phyloP scores from a whole-genome alignment of 192 early-diverging fungal genomes.

The Chytriomyces confervae region DNA sequence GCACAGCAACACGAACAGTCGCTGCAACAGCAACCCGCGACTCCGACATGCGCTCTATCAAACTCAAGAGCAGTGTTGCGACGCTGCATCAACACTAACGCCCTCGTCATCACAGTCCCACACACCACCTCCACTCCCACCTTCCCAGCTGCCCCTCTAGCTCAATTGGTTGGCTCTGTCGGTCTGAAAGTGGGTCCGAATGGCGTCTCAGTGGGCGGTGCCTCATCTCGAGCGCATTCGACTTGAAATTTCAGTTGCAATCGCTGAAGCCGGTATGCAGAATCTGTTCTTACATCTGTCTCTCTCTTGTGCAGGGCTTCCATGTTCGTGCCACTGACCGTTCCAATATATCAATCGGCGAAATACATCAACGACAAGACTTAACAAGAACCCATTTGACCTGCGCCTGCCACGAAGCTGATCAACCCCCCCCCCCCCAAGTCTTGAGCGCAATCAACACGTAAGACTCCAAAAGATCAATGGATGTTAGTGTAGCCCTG shows the following conservation, averaged over 20 bases:
- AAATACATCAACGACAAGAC: slow-evolving; percentile 28
- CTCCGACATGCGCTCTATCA: too few species aligned
- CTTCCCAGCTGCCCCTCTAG: neutral
- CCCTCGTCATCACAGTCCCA: neutral
- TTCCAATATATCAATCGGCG: neutral
- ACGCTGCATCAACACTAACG: neutral
- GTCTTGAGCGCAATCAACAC: neutral
- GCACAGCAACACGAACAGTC: too few species aligned
- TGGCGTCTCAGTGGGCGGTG: neutral
- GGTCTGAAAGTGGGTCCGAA: neutral
- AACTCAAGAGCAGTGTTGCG: too few species aligned
- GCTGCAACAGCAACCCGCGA: too few species aligned
- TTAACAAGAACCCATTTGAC: slow-evolving; percentile 22
- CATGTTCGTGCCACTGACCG: slow-evolving; percentile 14
- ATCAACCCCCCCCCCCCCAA: neutral
- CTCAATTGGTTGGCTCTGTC: slow-evolving; percentile 12
- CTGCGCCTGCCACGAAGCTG: neutral
- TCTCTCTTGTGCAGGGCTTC: slow-evolving; percentile 7
- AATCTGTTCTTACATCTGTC: neutral
- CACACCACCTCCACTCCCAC: neutral
- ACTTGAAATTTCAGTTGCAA: neutral
- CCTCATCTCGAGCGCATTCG: neutral
- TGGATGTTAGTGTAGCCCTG: too few species aligned
- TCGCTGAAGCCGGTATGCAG: too few species aligned
- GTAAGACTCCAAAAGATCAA: neutral